phyloP scores from a whole-genome alignment of 1,139 yeast genomes.

The Sugiyamaella novakii region DNA sequence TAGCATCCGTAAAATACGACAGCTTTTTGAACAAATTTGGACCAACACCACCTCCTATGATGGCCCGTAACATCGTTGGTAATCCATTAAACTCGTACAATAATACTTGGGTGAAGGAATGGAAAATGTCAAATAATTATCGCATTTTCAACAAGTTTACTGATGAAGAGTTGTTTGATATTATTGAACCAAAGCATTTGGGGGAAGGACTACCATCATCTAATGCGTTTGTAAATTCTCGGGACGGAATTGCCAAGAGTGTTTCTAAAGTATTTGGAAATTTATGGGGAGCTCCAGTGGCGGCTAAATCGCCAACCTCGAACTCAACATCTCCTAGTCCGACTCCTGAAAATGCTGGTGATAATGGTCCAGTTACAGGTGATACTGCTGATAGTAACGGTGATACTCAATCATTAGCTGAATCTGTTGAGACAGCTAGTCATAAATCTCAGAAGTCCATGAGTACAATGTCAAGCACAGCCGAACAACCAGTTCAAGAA shows the following conservation, averaged over 20 bases:
- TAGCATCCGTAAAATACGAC: slow-evolving; percentile 71
- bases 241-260: slow-evolving; percentile 35
- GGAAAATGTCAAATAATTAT: slow-evolving; percentile 71
- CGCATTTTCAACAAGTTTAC: slow-evolving; percentile 69
- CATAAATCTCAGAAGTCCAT: slow-evolving; percentile 13
- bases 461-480: slow-evolving; percentile 20
- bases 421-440: slow-evolving; percentile 19
- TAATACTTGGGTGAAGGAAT: slow-evolving; percentile 56
- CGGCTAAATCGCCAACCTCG: background rate
- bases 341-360: slow-evolving; percentile 1
- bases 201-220: slow-evolving; percentile 28
- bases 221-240: slow-evolving; percentile 14
- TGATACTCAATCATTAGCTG: slow-evolving; percentile 14
- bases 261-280: slow-evolving; percentile 37
- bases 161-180: slow-evolving; percentile 87
- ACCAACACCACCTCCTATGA: slow-evolving; percentile 42
- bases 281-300: slow-evolving; percentile 32
- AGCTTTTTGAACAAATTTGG: slow-evolving; percentile 53
- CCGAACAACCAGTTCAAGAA: slow-evolving; percentile 18
- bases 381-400: slow-evolving; percentile 9
- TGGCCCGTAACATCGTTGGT: slow-evolving; percentile 41
- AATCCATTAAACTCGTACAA: slow-evolving; percentile 56
- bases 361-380: background rate
- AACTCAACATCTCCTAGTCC: background rate
- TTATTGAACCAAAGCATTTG: slow-evolving; percentile 78